Base-by-base conservation (phyloP, 1,284 basidiomycete species). In the Xerocomus tenax region DNA sequence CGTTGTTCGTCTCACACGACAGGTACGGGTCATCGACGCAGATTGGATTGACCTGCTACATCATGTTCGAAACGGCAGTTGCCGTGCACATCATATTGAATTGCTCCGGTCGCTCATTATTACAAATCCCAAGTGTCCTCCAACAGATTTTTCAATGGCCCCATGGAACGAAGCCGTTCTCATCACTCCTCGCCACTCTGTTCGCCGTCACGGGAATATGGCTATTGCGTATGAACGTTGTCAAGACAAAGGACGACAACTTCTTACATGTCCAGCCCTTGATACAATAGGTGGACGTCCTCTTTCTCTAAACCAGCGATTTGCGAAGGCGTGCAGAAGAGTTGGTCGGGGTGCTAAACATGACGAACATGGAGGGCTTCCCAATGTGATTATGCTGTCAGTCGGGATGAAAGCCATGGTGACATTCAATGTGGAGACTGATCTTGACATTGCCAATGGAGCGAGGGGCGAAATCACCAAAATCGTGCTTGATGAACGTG, bases 391-490 rank as follows among this genome's bases (percentile, higher is more conserved):
- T 23, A 1, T 52, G 21, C 7, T 58, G 1, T 42, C 49, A 5
- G 45, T 55, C 12, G 52, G 55, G 15, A 56, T 47, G 53, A 30
- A 39, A n/a, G 42, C 53, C 0, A 56, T 59, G 56, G 52, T 61
- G 7, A 57, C 53, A 2, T 45, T 47, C 25, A 62, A 61, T 23
- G 16, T 59, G 1, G 50, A 61, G 16, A 64, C 57, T 1, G 56
- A 61, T 18, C 26, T 61, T 1, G 58, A 64, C 45, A 39, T 63
- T 1, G 52, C 61, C 12, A 61, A 62, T 13, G 54, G 61, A 5
- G 39, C 30, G 18, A n/a, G n/a, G 5, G 29, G 30, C 2, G 3
- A 41, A 15, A 47, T 42, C 5, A n/a, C 16, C 1, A 13, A 25
- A 12, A 47, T 47, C 0, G 18, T 48, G 5, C 36, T 41, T 3